Evolutionary conservation across 345 rosid genomes (phyloP), one percentile per base, ranked within the genome.

Genomic region (Citrus australasica): DNA sequence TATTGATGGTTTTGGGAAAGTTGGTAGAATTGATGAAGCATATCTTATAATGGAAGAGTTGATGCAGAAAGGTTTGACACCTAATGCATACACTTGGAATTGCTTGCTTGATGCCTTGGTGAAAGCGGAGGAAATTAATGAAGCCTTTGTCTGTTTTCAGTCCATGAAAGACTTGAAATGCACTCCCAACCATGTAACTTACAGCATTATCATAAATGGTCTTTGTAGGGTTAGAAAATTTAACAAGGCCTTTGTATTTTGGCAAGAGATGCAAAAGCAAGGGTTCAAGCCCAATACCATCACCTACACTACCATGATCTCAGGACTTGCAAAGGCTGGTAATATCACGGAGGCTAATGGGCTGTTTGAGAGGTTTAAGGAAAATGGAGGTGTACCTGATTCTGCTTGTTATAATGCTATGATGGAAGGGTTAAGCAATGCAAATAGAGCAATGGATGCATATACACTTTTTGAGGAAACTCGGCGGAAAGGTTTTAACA

Each of bases 261-360:
- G 98, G 99, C 99, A 96, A 89, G 98, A 96, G 91, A 94, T 96
- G 97, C 92, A 84, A 82, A 96, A 92, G 81, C 89, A 85, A 71
- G 92, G 91, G 42, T 81, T 94, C 83, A 88, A 89, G 86, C 97
- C 95, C 4, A 88, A 86, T 69, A 58, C 81, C n/a, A 85, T 89
- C 77, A 89, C 96, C 25, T 94, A 90, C 89, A 96, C 92, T 25
- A 90, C 89, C 40, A 96, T 92, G 97, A 88, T 96, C 33, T 86
- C 97, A 0, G 97, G 95, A 71, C 98, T 94, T 32, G 93, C 98
- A 16, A 96, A 89, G 82, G 97, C 92, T 75, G 98, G 99, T 78
- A 96, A 96, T 8, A 75, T 96, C 37, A 83, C 69, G 21, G 95
- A 94, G 80, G 97, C 98, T 19, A 86, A 83, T 63, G 83, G 83